Evolutionary conservation across 2,329 filamentous ascomycete genomes (phyloP).

Genomic region (Lachnellula hyalina): DNA sequence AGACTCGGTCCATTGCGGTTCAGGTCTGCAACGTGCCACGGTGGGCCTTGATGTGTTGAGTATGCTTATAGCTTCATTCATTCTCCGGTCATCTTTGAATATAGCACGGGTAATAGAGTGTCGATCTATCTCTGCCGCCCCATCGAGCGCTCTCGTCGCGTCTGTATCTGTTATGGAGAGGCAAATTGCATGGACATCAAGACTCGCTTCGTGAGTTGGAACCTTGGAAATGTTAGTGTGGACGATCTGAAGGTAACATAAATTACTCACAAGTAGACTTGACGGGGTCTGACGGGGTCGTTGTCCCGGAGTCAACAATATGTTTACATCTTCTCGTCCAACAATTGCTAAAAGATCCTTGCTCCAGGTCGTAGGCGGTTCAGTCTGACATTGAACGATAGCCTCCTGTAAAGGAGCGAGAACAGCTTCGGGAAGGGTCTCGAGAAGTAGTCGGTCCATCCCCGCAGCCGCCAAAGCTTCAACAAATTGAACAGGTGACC

Average conservation of each 20-base stretch:
- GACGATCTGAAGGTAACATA: background rate
- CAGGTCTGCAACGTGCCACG: constrained; percentile 68
- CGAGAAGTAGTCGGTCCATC: constrained; percentile 62
- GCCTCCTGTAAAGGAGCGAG: constrained; percentile 75
- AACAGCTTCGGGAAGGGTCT: constrained; percentile 82
- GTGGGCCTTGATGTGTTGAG: constrained; percentile 82
- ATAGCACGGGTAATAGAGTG: constrained; percentile 78
- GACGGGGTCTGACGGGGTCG: constrained; percentile 23
- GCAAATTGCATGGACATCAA: constrained; percentile 77
- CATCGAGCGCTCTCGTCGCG: constrained; percentile 60
- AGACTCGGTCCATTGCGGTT: constrained; percentile 76
- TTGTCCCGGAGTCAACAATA: constrained; percentile 50
- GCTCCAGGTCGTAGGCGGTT: constrained; percentile 73
- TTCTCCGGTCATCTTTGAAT: constrained; percentile 85
- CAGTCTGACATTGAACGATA: constrained; percentile 77
- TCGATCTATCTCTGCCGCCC: constrained; percentile 76
- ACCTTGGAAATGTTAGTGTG: constrained; percentile 35
- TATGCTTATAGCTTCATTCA: constrained; percentile 77
- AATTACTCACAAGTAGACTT: constrained; percentile 22
- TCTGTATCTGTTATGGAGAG: constrained; percentile 54
- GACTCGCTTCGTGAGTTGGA: constrained; percentile 59
- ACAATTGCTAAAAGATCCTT: constrained; percentile 67
- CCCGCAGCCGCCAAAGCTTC: constrained; percentile 68
- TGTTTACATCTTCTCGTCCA: constrained; percentile 73
- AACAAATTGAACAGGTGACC: constrained; percentile 57